Evolutionary conservation across 192 early-diverging fungal genomes (phyloP), one percentile per base, ranked within the genome.

Genomic region (Dissophora globulifera): DNA sequence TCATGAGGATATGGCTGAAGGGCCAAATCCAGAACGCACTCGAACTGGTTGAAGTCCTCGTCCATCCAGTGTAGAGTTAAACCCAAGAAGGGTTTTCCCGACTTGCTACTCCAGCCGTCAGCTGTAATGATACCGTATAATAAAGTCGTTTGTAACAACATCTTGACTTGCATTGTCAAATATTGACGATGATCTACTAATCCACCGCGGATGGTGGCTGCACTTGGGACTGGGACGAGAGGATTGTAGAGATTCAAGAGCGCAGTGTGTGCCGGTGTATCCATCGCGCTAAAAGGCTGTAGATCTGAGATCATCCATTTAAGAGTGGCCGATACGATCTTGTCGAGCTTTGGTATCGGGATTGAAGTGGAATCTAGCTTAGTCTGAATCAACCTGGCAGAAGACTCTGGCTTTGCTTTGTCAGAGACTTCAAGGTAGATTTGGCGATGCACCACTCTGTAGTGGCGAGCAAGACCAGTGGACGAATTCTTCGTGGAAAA

Each of bases 1-100:
- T 17, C 27, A 22, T 61, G 58, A 3, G 58, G 58, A 20, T 61
- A 61, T 22, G 58, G 58, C 16, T 61, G 58, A 2, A 47, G 46
- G 3, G 30, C 47, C 46, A 61, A 3, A 1, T 9, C 58, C 9
- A 61, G 47, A 12, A 29, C 20, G 30, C 58, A 61, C 47, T 61
- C 58, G 6, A 23, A 47, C 13, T 7, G 16, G 32, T 32, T 19
- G 31, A 48, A 61, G 45, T 50, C 35, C 1, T 19, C 3, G 29
- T 51, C 49, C 12, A 62, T 4, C 60, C 60, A 62, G 11, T 62
- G 60, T 0, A 62, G 13, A 2, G 48, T 62, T 4, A 51, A 19
- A 26, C 4, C 41, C 35, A 62, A 17, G 26, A 27, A 62, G 0
- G 60, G 49, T n/a, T 51, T 50, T 15, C 32, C 15, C 11, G 49